These are phyloP conservation scores for Sordaria brevicollis DNA, from an alignment of 495 filamentous ascomycete species.

Conservation along the genomic window DNA sequence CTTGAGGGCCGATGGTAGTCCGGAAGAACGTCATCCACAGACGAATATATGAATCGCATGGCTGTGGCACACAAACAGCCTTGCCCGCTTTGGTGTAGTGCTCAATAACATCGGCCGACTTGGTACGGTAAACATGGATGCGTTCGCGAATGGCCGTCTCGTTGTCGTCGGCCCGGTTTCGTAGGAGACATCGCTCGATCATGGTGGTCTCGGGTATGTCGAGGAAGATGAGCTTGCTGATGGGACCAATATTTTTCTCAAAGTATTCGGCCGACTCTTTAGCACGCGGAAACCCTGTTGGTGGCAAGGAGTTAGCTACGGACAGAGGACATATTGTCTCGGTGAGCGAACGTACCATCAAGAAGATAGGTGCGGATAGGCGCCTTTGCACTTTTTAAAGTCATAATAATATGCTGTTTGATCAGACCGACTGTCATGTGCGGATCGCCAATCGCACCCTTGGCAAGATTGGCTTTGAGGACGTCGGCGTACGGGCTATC, in stretches of 20 bases:
- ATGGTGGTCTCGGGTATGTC: neutral
- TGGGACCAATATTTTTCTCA: neutral
- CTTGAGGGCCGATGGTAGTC: too few species aligned
- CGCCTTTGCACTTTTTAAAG: neutral
- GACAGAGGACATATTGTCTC: neutral
- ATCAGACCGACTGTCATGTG: neutral
- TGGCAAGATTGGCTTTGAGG: neutral
- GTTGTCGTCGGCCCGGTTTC: neutral
- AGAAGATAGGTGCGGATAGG: neutral
- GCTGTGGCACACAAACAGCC: neutral
- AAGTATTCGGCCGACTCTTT: neutral
- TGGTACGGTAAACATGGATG: neutral
- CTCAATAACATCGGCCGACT: neutral
- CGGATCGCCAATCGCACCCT: neutral
- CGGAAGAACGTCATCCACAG: neutral
- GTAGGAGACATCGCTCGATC: neutral
- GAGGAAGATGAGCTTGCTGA: neutral
- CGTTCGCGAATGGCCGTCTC: neutral
- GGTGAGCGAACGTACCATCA: neutral
- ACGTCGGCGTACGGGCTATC: neutral
- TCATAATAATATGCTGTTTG: neutral
- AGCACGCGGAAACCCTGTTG: neutral
- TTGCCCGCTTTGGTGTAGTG: neutral
- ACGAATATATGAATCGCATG: neutral
- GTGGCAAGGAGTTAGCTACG: neutral